Base-by-base conservation (phyloP, 2,329 filamentous ascomycete genomes). In the Cercospora citrullina region DNA sequence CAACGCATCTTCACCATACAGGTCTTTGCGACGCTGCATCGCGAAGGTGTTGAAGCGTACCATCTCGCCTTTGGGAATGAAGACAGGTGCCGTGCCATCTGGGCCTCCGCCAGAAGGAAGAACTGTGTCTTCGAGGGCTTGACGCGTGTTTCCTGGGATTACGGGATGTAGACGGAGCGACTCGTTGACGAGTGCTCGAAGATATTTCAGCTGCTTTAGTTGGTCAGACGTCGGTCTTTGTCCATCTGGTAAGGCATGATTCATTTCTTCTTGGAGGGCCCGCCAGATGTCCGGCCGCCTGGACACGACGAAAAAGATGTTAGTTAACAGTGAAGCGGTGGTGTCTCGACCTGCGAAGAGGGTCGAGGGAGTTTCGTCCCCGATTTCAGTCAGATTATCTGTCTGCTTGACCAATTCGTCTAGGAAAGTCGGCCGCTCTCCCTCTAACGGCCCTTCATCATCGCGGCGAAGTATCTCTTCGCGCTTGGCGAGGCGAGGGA, bases 71-170 rank as follows among this genome's bases (percentile, higher is more conserved):
- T 68, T 67, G 9, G 75, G 75, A 16, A 83, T 72, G 16, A 79
- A 80, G 30, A 84, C 78, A 5, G 81, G 82, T 30, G 77, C 72
- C 0, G 69, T 73, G 51, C 81, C 80, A 60, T 80, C 77, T 1
- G 76, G 75, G 0, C 82, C 82, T 21, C 81, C 81, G 31, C 82
- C 82, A 2, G 72, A 76, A 4, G 82, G 82, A 1, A 84, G 77
- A 4, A 81, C 80, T 2, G 81, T 83, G 68, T 93, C 89, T 65
- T 82, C 84, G 16, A 93, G 84, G 16, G 91, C 86, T 21, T 88
- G 81, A 68, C 91, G 89, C 57, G 92, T 84, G 79, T 93, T 94
- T 82, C 91, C 91, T 2, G 91, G 91, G 1, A 94, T 90, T 10
- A 86, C 84, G 1, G 91, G 91, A 78, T 93, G 93, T 14, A 93